phyloP scores from a whole-genome alignment of 2,329 filamentous ascomycete species.

The Dryadomyces quercus-mongolicae region DNA sequence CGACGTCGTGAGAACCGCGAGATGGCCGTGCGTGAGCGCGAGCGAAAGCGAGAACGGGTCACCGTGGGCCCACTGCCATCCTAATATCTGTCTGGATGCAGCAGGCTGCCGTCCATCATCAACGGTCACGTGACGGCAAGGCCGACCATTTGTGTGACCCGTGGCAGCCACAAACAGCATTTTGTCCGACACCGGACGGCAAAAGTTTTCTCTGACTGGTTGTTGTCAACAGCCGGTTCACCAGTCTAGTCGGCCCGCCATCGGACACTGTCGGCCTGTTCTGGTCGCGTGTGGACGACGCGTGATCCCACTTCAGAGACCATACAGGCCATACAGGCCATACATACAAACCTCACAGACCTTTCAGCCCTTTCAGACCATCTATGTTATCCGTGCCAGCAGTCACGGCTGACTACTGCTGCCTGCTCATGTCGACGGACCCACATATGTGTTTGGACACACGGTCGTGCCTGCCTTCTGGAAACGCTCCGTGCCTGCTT shows the following conservation, averaged over 20 bases:
- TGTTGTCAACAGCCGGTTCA: too few species aligned
- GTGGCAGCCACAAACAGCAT: background rate
- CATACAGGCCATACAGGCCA: too few species aligned
- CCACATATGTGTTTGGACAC: background rate
- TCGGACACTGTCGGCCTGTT: background rate
- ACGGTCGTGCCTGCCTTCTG: background rate
- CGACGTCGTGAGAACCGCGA: conserved; percentile 36
- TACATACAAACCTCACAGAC: too few species aligned
- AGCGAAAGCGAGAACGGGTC: conserved; percentile 39
- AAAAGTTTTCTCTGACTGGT: too few species aligned
- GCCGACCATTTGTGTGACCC: too few species aligned
- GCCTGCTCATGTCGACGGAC: background rate
- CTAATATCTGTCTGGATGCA: background rate
- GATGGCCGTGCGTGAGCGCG: conserved; percentile 27
- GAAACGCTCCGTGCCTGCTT: background rate
- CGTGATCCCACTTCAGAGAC: too few species aligned
- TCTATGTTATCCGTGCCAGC: background rate
- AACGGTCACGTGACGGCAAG: background rate
- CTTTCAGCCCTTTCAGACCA: too few species aligned
- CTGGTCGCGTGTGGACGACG: background rate
- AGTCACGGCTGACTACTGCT: background rate
- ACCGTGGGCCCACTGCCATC: conserved; percentile 34
- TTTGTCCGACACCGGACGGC: background rate
- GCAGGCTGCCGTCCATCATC: background rate
- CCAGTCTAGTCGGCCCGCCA: background rate